Evolutionary conservation across 805 yeast species (phyloP).

Genomic region (Cephaloascus fragrans): DNA sequence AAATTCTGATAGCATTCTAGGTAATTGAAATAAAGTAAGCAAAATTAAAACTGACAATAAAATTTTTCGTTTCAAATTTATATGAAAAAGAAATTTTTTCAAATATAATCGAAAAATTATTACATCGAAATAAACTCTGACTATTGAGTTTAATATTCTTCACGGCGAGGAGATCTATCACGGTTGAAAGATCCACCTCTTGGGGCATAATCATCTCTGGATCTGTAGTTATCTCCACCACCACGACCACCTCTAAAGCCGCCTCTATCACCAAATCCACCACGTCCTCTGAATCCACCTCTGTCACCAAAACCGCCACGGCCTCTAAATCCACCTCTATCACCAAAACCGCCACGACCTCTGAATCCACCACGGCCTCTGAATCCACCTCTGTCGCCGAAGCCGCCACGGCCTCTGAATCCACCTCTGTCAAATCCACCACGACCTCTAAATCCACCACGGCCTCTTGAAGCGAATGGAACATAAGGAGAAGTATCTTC

Average conservation of each 20-base stretch:
- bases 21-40: no score
- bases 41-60: no score
- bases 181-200: conserved; percentile 1
- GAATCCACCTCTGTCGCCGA: conserved; percentile 34
- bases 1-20: no score
- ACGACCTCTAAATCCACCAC: conserved; percentile 25
- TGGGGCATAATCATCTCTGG: conserved; percentile 25
- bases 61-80: no score
- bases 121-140: no score
- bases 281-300: conserved; percentile 15
- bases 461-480: conserved; percentile 38
- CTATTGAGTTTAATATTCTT: no score
- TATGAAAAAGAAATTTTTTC: no score
- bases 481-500: conserved; percentile 62
- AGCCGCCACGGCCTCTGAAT: conserved; percentile 29
- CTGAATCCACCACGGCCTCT: conserved; percentile 27
- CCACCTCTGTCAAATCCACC: conserved; percentile 31
- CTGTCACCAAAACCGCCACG: conserved; percentile 35
- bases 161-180: conserved; percentile 1
- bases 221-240: conserved; percentile 36
- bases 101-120: no score
- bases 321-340: conserved; percentile 19
- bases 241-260: conserved; percentile 19
- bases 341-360: conserved; percentile 18
- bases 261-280: conserved; percentile 14